Evolutionary conservation across 2,329 filamentous ascomycete genomes (phyloP).

Genomic region (Aspergillus phoenicis): DNA sequence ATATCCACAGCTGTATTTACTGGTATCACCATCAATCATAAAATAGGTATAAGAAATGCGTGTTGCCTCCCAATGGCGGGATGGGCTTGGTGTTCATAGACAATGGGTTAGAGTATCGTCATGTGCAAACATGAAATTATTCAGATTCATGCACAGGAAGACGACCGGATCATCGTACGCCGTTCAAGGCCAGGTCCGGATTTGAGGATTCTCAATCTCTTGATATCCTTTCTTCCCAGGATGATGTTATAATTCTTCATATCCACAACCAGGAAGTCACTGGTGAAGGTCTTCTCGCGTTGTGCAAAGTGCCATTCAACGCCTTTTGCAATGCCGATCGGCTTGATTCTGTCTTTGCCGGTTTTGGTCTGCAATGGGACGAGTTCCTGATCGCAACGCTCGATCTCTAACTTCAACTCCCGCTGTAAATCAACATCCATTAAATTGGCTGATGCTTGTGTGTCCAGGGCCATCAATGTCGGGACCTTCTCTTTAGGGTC

Average conservation of each 20-base stretch:
- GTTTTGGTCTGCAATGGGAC: neutral
- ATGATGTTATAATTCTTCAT: neutral
- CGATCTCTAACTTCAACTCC: neutral
- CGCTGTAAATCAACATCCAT: neutral
- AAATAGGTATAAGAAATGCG: no score
- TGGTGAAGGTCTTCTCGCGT: neutral
- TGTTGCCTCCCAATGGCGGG: no score
- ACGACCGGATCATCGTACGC: neutral
- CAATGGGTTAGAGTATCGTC: no score
- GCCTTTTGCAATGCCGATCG: neutral
- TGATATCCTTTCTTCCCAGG: neutral
- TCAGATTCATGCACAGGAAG: neutral
- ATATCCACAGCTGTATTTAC: neutral
- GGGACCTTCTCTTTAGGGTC: neutral
- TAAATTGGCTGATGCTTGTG: neutral
- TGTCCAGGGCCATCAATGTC: neutral
- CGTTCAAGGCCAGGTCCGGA: neutral
- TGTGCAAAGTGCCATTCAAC: neutral
- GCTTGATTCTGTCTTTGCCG: neutral
- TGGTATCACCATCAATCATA: neutral
- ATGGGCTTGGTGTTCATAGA: no score
- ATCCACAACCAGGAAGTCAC: slow-evolving; percentile 2
- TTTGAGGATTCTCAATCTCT: neutral
- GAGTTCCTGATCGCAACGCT: neutral
- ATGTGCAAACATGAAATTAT: neutral